Conservation (phyloP, 169 alveolate genomes). For the Perkinsus marinus region DNA sequence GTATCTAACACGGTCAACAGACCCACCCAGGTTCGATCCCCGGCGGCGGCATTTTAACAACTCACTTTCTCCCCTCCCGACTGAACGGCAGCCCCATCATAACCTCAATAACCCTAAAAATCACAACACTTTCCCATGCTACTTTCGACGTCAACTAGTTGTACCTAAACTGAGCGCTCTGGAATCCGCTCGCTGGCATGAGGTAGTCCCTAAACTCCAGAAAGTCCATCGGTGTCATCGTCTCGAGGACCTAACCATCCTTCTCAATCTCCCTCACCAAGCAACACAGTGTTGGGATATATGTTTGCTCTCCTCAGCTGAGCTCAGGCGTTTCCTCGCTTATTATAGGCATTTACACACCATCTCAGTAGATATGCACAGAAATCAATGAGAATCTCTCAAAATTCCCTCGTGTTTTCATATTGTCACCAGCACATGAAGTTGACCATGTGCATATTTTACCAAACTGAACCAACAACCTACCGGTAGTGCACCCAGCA, state of each 20-base stretch:
- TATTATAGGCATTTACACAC: too few species aligned
- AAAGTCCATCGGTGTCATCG: conserved; percentile 5
- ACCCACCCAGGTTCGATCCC: background rate
- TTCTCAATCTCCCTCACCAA: background rate
- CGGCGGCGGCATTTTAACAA: background rate
- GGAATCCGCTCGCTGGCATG: conserved; percentile 1
- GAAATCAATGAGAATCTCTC: too few species aligned
- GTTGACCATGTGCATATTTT: too few species aligned
- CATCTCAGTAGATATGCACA: too few species aligned
- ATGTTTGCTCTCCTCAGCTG: too few species aligned
- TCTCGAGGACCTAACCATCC: background rate
- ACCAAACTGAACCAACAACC: too few species aligned
- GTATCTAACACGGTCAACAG: background rate
- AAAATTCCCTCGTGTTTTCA: too few species aligned
- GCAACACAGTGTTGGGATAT: too few species aligned
- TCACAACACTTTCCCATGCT: background rate
- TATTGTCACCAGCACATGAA: too few species aligned
- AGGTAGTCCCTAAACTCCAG: conserved; percentile 9
- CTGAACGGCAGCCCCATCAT: background rate
- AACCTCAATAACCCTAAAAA: background rate
- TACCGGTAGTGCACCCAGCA: background rate
- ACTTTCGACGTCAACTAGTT: background rate
- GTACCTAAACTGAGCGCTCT: background rate
- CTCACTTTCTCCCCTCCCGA: background rate
- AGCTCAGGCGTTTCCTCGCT: too few species aligned